Evolutionary conservation across 2,329 filamentous ascomycete genomes (phyloP).

Genomic region (Talaromyces sp.): DNA sequence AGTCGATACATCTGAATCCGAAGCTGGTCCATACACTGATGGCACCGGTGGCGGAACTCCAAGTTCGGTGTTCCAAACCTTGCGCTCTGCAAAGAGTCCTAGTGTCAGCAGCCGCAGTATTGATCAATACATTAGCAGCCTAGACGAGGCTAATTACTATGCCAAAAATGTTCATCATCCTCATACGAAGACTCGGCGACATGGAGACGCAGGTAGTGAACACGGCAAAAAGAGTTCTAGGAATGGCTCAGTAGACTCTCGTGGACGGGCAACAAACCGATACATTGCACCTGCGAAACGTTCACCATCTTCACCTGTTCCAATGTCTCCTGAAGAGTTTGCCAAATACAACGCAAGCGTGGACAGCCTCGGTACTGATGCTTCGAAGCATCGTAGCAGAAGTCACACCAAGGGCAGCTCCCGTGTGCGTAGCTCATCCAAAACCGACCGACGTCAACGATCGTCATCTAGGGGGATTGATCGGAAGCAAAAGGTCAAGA

Average conservation of each 20-base stretch:
- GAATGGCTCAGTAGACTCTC: conserved; percentile 62
- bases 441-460: conserved; percentile 30
- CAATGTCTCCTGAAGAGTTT: conserved; percentile 89
- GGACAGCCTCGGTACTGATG: conserved; percentile 45
- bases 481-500: conserved; percentile 32
- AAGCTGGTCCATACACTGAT: conserved; percentile 51
- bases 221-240: conserved; percentile 49
- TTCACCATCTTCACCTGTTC: conserved; percentile 86
- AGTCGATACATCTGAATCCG: conserved; percentile 44
- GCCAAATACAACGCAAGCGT: conserved; percentile 43
- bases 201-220: conserved; percentile 41
- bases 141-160: conserved; percentile 71
- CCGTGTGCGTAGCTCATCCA: conserved; percentile 26
- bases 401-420: conserved; percentile 46
- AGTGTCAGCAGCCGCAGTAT: conserved; percentile 63
- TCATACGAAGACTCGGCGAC: conserved; percentile 49
- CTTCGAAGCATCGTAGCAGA: conserved; percentile 32
- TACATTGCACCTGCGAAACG: conserved; percentile 74
- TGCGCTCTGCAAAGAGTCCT: conserved; percentile 52
- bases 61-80: conserved; percentile 43
- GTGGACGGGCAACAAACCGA: conserved; percentile 63
- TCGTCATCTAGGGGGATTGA: conserved; percentile 36
- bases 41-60: conserved; percentile 46
- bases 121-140: conserved; percentile 80
- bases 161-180: conserved; percentile 49